phyloP scores from a whole-genome alignment of 179 eudicot genomes.

The Amaranthus tricolor region DNA sequence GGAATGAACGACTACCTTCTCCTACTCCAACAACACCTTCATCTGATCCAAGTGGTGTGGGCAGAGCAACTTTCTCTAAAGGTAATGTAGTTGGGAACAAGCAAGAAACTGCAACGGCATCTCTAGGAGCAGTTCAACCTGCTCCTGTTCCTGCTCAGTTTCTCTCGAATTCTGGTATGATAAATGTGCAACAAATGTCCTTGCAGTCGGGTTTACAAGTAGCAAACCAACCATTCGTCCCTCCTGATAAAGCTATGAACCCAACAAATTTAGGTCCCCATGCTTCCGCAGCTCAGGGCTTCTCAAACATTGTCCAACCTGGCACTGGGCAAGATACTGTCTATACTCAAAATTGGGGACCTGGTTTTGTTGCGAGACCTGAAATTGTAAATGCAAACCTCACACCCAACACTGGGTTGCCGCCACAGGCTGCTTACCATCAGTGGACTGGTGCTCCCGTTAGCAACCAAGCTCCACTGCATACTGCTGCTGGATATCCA shows the following conservation, averaged over 20 bases:
- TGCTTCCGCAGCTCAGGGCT: conserved; percentile 21
- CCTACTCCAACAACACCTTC: conserved; percentile 43
- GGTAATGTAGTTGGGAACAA: conserved; percentile 24
- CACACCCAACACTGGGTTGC: conserved; percentile 23
- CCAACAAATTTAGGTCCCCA: conserved; percentile 16
- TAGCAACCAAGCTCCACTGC: conserved; percentile 29
- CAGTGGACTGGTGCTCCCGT: conserved; percentile 51
- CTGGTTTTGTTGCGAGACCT: conserved; percentile 32
- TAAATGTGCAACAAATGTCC: conserved; percentile 30
- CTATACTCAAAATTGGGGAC: conserved; percentile 43
- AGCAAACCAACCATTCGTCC: conserved; percentile 22
- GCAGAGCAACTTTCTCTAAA: conserved; percentile 23
- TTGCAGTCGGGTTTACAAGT: conserved; percentile 36
- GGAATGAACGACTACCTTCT: conserved; percentile 42
- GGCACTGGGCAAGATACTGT: conserved; percentile 34
- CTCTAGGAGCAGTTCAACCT: conserved; percentile 20
- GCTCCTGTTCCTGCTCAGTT: conserved; percentile 37
- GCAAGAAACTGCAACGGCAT: conserved; percentile 25
- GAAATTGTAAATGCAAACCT: conserved; percentile 25
- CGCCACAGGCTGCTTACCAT: conserved; percentile 44
- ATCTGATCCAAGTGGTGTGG: conserved; percentile 27
- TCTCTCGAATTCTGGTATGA: conserved; percentile 21
- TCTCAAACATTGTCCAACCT: conserved; percentile 34
- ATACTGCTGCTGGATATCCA: conserved; percentile 46
- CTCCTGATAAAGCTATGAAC: conserved; percentile 21